phyloP scores from a whole-genome alignment of 2,329 filamentous ascomycete genomes.

The Talaromyces piceae region DNA sequence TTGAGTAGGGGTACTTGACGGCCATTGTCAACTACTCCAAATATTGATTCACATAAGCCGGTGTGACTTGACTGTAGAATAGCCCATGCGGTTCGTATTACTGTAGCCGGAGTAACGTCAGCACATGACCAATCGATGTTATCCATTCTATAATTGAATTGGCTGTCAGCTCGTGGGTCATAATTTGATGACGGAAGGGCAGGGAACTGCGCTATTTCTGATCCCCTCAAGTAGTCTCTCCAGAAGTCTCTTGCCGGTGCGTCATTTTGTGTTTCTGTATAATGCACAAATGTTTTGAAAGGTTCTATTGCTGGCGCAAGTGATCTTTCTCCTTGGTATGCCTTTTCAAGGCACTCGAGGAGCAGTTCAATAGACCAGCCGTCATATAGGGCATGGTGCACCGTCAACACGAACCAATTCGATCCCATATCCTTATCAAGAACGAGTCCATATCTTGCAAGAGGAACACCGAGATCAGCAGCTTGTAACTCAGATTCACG shows the following conservation, averaged over 20 bases:
- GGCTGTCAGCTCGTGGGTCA: not conserved
- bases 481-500: not conserved
- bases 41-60: constrained; percentile 1
- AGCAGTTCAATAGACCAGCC: constrained; percentile 9
- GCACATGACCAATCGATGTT: not conserved
- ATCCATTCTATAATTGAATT: constrained; percentile 1
- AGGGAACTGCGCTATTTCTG: constrained; percentile 1
- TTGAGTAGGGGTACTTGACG: constrained; percentile 2
- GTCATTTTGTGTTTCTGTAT: not conserved
- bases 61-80: constrained; percentile 1
- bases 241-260: not conserved
- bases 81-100: constrained; percentile 5
- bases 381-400: constrained; percentile 9
- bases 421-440: not conserved
- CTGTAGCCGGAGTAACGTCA: constrained; percentile 14
- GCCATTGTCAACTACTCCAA: constrained; percentile 5
- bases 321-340: not conserved
- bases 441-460: not conserved
- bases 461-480: not conserved
- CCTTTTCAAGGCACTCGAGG: constrained; percentile 6
- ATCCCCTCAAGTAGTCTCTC: not conserved
- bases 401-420: constrained; percentile 6
- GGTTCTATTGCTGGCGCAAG: not conserved
- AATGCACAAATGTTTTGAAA: constrained; percentile 1
- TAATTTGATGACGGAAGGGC: not conserved